phyloP scores from a whole-genome alignment of 2,329 filamentous ascomycete species.

The Fusarium albosuccineum region DNA sequence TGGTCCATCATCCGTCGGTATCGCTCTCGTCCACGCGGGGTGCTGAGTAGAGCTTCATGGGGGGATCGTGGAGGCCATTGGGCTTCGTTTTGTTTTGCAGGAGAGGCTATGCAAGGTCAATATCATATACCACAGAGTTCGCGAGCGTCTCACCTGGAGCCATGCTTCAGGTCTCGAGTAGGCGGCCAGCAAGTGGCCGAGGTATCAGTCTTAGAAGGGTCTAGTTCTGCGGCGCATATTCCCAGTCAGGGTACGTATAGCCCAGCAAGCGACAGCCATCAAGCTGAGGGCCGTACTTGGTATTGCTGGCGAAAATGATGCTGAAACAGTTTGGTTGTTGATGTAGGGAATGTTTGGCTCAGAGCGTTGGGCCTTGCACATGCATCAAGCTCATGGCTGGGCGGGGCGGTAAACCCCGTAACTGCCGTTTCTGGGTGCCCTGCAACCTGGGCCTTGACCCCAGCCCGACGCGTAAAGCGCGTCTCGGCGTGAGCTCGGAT shows the following conservation, averaged over 20 bases:
- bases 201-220: conserved; percentile 33
- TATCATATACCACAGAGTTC: conserved; percentile 10
- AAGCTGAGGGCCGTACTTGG: conserved; percentile 15
- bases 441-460: conserved; percentile 8
- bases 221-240: conserved; percentile 36
- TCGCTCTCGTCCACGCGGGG: conserved; percentile 83
- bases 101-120: conserved; percentile 42
- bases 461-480: conserved; percentile 36
- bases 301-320: conserved; percentile 21
- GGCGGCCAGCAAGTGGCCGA: conserved; percentile 32
- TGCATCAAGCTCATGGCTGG: conserved; percentile 18
- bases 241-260: conserved; percentile 34
- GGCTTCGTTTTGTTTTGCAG: conserved; percentile 59
- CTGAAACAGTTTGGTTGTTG: conserved; percentile 30
- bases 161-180: conserved; percentile 36
- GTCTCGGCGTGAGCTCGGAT: conserved; percentile 11
- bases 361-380: conserved; percentile 24
- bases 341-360: conserved; percentile 36
- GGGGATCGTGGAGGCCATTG: conserved; percentile 78
- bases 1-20: conserved; percentile 76
- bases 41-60: conserved; percentile 72
- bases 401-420: conserved; percentile 10
- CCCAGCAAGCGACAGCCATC: conserved; percentile 38
- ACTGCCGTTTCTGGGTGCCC: conserved; percentile 23
- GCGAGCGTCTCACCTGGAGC: conserved; percentile 43